Base-by-base conservation (phyloP, 805 yeast genomes). In the Nakazawaea pomicola region DNA sequence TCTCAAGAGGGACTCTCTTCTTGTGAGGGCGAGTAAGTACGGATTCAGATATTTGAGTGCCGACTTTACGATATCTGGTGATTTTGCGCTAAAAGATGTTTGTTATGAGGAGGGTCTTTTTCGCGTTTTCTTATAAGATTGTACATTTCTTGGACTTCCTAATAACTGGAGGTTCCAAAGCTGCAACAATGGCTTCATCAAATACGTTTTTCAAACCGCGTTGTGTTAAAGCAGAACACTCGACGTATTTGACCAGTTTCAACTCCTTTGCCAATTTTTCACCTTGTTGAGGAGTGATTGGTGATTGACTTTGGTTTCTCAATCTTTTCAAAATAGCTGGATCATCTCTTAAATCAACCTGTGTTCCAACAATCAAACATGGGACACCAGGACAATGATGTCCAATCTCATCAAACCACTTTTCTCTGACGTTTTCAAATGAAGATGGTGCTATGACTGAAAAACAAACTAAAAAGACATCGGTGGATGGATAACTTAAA, bases 311-410 rank as follows among this genome's bases (percentile, higher is more conserved):
- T 61, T 89, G 96, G 65, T 95, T 83, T 56, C 84, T 87, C 49
- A 93, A 76, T 60, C 93, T 83, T 59, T 90, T 93, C 53, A 89
- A 73, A 45, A 90, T 87, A 33, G 87, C 84, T 47, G 90, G 93
- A 61, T 91, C 98, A 55, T 86, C 90, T 63, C 98, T 82, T 56
- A 91, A 73, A 71, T 91, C 99, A 43, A 87, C 81, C 67, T 91
- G 98, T 10, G 98, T 93, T 51, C 99, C 99, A 31, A 91, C 98
- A 58, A 91, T 87, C 53, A 91, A 76, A 56, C 96, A 91, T 17
- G 98, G 97, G 35, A 90, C 97, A 46, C 95, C 96, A 58, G 98
- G 95, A 55, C 85, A 90, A 66, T 91, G 97, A 62, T 90, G 96
- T 52, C 72, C 76, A 47, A 93, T 95, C 64, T 91, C 99, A 23